Conservation (phyloP, 441 rosid species). For the Erysimum pusillum region DNA sequence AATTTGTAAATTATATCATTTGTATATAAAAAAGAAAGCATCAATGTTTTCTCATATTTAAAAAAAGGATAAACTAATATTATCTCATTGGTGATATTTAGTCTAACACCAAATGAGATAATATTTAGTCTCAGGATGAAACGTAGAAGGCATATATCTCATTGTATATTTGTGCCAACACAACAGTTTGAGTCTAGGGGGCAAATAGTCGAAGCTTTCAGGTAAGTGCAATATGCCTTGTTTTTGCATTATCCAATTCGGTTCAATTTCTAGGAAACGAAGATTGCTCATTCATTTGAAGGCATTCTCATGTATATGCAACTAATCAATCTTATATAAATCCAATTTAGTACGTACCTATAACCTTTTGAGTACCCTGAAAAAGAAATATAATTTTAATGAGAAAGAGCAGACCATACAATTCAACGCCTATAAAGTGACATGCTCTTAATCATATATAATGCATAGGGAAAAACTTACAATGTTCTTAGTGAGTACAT, state of each 20-base stretch:
- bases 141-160: constrained; percentile 29
- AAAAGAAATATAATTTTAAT: background rate
- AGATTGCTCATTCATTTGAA: constrained; percentile 33
- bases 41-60: no score
- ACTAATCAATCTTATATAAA: background rate
- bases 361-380: constrained; percentile 22
- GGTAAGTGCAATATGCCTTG: background rate
- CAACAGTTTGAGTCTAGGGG: constrained; percentile 26
- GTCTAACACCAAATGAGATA: no score
- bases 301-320: background rate
- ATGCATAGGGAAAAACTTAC: background rate
- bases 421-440: no score
- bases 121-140: constrained; percentile 26
- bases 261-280: background rate
- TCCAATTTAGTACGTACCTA: constrained; percentile 13
- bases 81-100: no score
- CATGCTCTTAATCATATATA: no score
- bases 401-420: no score
- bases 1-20: no score
- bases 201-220: background rate
- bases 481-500: constrained; percentile 3
- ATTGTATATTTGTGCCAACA: constrained; percentile 40
- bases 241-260: background rate
- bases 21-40: no score
- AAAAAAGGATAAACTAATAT: no score